Evolutionary conservation across 2,329 filamentous ascomycete species (phyloP), one percentile per base, ranked within the genome.

Genomic region (Penicillium sp.): DNA sequence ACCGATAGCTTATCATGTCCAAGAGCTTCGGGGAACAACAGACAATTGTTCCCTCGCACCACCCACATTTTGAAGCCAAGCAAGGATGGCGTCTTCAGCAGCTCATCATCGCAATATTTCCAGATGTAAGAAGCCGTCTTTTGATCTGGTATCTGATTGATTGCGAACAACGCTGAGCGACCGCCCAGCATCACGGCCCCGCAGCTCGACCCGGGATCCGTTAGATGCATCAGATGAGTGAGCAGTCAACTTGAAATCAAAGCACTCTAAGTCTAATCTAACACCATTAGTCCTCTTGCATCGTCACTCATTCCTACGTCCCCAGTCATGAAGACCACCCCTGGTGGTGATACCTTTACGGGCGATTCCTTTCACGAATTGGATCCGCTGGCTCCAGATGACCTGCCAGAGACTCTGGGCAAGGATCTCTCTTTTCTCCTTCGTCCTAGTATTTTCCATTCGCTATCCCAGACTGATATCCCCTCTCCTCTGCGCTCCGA

Each of bases 381-480:
- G 41, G 62, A 71, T 36, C 58, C 62, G 16, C 47, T 66, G 18
- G 53, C 55, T 41, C 46, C 60, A 53, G 53, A 57, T 39, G 54
- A 63, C 13, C 48, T 65, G 34, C 44, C 62, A 30, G 62, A 70
- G 41, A 55, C 67, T 8, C 62, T 72, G n/a, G 64, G 71, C 23
- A 85, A 86, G 56, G 84, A 94, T 69, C 86, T 95, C 52, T 80
- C 83, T 13, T 91, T 85, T 62, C 80, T 96, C 31, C 78, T 93
- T 8, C 80, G 83, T 14, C 83, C 87, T 3, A 80, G 87, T 49
- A 84, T 90, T 40, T 96, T 91, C 70, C 90, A 95, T 60, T 81
- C 84, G 2, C 73, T 96, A 16, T 82, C 84, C 1, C 77, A 77
- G 11, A 74, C 80, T 30, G 71, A 77, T 35, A 68, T 80, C 30